These are phyloP conservation scores for Schizochytrium sp. DNA, from an alignment of 108 stramenopile species.

Conservation along the genomic window DNA sequence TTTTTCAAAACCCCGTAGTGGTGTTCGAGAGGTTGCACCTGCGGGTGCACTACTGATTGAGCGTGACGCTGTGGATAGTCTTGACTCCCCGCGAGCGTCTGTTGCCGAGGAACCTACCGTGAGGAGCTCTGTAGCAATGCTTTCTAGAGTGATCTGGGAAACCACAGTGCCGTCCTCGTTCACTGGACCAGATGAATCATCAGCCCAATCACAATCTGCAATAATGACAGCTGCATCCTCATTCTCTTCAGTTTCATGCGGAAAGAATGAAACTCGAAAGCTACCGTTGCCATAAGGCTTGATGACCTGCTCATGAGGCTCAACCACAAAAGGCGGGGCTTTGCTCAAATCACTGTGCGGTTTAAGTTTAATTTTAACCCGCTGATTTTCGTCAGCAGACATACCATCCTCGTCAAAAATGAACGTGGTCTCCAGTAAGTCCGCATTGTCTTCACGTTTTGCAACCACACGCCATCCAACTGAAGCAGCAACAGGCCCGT, in stretches of 20 bases:
- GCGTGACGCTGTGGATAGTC: neutral
- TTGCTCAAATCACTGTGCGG: constrained; percentile 27
- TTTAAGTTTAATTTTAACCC: neutral
- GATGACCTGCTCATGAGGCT: neutral
- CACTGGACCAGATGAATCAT: neutral
- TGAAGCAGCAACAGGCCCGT: neutral
- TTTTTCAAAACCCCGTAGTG: neutral
- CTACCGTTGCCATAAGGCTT: neutral
- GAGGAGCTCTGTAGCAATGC: neutral
- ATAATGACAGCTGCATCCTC: neutral
- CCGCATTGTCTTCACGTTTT: constrained; percentile 26
- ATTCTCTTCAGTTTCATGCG: neutral
- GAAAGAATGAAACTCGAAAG: constrained; percentile 23
- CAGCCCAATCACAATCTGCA: constrained; percentile 24
- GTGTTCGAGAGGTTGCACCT: neutral
- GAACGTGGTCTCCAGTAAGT: neutral
- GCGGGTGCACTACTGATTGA: neutral
- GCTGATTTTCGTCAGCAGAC: neutral
- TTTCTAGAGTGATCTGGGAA: neutral
- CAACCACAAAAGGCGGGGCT: constrained; percentile 42
- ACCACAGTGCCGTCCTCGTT: neutral
- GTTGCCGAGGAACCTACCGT: neutral
- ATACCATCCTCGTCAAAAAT: neutral
- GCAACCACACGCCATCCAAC: constrained; percentile 45
- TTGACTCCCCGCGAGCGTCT: neutral